Evolutionary conservation across 2,329 filamentous ascomycete genomes (phyloP).

Genomic region (Pochonia chlamydosporia): DNA sequence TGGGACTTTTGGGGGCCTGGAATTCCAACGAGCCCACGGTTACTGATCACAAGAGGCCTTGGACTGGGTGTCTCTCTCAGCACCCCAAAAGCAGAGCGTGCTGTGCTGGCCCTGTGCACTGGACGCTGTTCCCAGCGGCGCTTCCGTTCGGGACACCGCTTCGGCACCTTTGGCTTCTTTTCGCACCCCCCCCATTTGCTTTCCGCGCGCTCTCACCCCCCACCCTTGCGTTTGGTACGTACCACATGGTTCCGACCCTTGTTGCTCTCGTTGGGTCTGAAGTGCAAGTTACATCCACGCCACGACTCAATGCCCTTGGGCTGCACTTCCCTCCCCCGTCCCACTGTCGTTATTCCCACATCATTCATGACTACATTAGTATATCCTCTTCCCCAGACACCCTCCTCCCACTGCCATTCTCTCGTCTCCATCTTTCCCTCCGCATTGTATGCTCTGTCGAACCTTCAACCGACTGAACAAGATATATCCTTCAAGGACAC

Average conservation of each 20-base stretch:
- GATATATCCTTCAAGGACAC: background rate
- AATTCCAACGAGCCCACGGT: background rate
- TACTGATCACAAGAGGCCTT: conserved; percentile 5
- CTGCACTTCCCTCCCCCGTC: conserved; percentile 11
- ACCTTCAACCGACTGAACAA: conserved; percentile 1
- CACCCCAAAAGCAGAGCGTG: no score
- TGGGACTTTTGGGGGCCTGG: background rate
- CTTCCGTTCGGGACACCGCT: background rate
- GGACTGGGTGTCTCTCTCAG: no score
- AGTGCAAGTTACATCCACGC: conserved; percentile 1
- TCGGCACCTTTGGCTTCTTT: background rate
- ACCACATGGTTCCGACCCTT: conserved; percentile 9
- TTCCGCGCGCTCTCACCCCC: conserved; percentile 1
- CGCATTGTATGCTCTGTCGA: conserved; percentile 2
- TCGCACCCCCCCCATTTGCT: background rate
- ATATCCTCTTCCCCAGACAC: conserved; percentile 11
- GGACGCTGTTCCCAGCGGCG: background rate
- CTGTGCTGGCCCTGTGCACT: background rate
- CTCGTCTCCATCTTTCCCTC: conserved; percentile 2
- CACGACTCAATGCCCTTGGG: conserved; percentile 9
- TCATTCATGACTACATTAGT: conserved; percentile 11
- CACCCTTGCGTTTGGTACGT: conserved; percentile 1
- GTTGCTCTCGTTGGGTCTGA: conserved; percentile 4
- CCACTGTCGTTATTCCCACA: conserved; percentile 8
- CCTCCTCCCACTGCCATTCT: background rate